Evolutionary conservation across 2,329 filamentous ascomycete genomes (phyloP).

Genomic region (Allantophomopsis lycopodina): DNA sequence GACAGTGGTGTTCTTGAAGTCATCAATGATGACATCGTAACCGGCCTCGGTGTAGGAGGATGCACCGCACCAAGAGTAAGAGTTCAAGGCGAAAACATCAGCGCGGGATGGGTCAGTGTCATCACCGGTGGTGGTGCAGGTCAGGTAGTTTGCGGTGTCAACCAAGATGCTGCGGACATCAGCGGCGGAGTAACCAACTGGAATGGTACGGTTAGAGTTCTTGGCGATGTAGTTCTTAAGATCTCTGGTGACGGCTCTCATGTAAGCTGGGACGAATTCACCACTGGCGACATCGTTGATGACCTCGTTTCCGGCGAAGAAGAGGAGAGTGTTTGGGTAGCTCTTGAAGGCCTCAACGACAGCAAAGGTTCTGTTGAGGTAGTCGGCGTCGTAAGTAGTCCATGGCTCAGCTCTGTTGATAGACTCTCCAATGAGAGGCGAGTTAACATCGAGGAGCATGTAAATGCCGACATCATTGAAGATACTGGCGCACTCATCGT

Average conservation of each 20-base stretch:
- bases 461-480: conserved; percentile 58
- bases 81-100: conserved; percentile 70
- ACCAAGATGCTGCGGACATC: conserved; percentile 62
- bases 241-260: conserved; percentile 60
- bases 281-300: conserved; percentile 53
- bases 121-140: conserved; percentile 44
- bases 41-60: conserved; percentile 48
- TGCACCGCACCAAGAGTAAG: conserved; percentile 59
- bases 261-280: conserved; percentile 49
- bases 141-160: conserved; percentile 65
- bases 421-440: conserved; percentile 43
- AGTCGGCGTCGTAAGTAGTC: conserved; percentile 43
- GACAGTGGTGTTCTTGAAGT: conserved; percentile 52
- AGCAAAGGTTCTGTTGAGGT: conserved; percentile 53
- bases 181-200: conserved; percentile 70
- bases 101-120: conserved; percentile 46
- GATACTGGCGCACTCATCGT: conserved; percentile 52
- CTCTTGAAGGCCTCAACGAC: conserved; percentile 53
- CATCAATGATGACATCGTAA: conserved; percentile 47
- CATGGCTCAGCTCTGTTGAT: conserved; percentile 40
- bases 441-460: conserved; percentile 57
- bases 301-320: conserved; percentile 71
- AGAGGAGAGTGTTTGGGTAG: conserved; percentile 55
- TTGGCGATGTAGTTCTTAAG: conserved; percentile 71
- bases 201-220: conserved; percentile 52